Evolutionary conservation across 306 rosid genomes (phyloP), one percentile per base, ranked within the genome.

Genomic region (Carpinus viminea): DNA sequence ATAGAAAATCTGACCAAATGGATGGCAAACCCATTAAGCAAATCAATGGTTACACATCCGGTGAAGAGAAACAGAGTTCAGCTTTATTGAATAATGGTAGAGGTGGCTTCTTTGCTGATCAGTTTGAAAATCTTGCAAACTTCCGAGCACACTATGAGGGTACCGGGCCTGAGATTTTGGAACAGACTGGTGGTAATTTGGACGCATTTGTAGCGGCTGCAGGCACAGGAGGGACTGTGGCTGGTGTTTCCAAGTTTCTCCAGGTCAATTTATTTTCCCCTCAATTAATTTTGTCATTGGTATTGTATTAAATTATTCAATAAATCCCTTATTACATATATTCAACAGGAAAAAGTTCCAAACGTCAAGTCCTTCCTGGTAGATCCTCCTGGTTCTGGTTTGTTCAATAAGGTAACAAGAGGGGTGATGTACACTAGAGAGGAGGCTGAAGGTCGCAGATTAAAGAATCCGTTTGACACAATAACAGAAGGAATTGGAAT

Each of bases 81-180:
- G 55, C 56, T 59, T 80, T 82, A 65, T 65, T 90, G 26, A 46
- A 24, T 53, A 84, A 85, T 77, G 89, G 89, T 78, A 86, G 83
- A 78, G 96, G 97, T 9, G 99, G 98, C 17, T 93, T 81, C 84
- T 95, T 95, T 83, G 99, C 99, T 16, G 96, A 95, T 78, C 99
- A 95, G 81, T 95, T 93, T 75, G 97, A 95, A 79, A 95, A 95
- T 81, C 72, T 92, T 57, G 98, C 98, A 11, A 95, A 95, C 90
- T 90, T 87, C 48, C 86, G 89, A 80, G 97, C 98, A 2, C 98
- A 91, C 85, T 89, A 87, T 52, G 89, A 91, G 81, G 92, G 93
- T 78, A 95, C 98, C 3, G 98, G 98, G 54, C 98, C 98, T 74
- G 97, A 95, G 88, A 93, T 93, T 74, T 95, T 97, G 98, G 89